Base-by-base conservation (phyloP, 352 stramenopile genomes). In the Globisporangium apiculatum region DNA sequence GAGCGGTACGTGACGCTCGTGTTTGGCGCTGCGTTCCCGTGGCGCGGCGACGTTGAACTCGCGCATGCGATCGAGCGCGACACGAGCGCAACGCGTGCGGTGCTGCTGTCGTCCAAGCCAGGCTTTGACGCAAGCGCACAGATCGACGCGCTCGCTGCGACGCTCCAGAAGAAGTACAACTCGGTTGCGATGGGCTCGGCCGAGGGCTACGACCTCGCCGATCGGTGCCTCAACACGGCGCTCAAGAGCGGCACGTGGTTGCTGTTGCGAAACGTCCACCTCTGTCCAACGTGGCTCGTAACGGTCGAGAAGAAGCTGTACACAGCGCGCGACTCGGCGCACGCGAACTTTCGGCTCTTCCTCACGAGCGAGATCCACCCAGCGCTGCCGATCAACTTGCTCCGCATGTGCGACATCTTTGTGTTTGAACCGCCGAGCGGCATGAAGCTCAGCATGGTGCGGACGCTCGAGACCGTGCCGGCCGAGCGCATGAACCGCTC, bases 191-290 rank as follows among this genome's bases (percentile, higher is more conserved):
- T 99, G 96, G 98, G 98, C 53, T 98, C 95, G 53, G 73, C 84
- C 1, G 97, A 99, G 76, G 96, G 96, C 35, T 99, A 97, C 60
- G 86, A 93, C 47, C 86, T 90, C 17, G 97, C 98, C 4, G 96
- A 99, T 61, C 96, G 94, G 58, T 81, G 95, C 14, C 71, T 99
- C 54, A 89, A 91, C 48, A 89, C 87, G 45, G 97, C 96, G n/a
- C 73, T 97, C 7, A 98, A 98, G 70, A 85, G 89, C 53, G 98
- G 97, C 42, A 96, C 81, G 35, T 99, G 97, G 97, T 81, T 99
- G 10, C 81, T 99, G 67, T 75, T 99, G 58, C 97, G 98, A 45
- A 99, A 99, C 79, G 92, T 98, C 24, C 98, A 99, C 70, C 72
- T 99, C 46, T 99, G 96, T 61, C 85, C 94, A n/a, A 93, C 88